A percentile compares a stretch with the other conserved stretches of the same genome.
These are phyloP conservation scores for Entomortierella chlamydospora DNA, from an alignment of 192 early-diverging fungal species.

Conservation along the genomic window DNA sequence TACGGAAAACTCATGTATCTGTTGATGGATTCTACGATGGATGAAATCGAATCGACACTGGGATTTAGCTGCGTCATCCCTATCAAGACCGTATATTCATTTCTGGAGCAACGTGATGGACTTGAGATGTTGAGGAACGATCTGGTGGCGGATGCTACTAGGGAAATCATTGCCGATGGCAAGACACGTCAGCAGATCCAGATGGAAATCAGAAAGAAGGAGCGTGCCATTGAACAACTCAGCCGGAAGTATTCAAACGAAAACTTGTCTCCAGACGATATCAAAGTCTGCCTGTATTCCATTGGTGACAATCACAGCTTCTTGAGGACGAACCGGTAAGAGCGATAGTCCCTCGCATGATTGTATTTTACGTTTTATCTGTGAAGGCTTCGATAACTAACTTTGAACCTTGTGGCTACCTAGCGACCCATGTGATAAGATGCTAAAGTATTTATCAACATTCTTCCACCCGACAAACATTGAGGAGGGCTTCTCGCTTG, in stretches of 20 bases:
- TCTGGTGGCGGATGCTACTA: slow-evolving; percentile 77
- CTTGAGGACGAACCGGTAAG: slow-evolving; percentile 80
- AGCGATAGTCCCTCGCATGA: neutral
- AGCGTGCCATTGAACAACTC: slow-evolving; percentile 89
- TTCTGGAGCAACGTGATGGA: slow-evolving; percentile 74
- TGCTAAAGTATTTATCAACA: slow-evolving; percentile 79
- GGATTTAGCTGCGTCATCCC: slow-evolving; percentile 83
- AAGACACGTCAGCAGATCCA: slow-evolving; percentile 78
- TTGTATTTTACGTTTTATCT: neutral
- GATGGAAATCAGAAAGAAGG: slow-evolving; percentile 89
- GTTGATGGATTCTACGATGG: slow-evolving; percentile 78
- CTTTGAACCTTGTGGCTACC: neutral
- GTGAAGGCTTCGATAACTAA: neutral
- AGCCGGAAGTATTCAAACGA: slow-evolving; percentile 78
- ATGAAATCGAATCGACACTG: slow-evolving; percentile 83
- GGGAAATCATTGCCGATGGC: slow-evolving; percentile 76
- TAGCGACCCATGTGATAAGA: slow-evolving; percentile 95
- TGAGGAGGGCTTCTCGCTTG: slow-evolving; percentile 77
- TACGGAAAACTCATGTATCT: slow-evolving; percentile 98
- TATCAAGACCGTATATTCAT: slow-evolving; percentile 91
- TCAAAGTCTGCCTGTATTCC: slow-evolving; percentile 90
- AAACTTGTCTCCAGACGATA: slow-evolving; percentile 71
- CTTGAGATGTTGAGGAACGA: slow-evolving; percentile 83
- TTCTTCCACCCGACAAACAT: slow-evolving; percentile 75
- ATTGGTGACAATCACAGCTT: slow-evolving; percentile 99